Evolutionary conservation across 2,329 filamentous ascomycete genomes (phyloP), one percentile per base, ranked within the genome.

Genomic region (Penicillium thymicola): DNA sequence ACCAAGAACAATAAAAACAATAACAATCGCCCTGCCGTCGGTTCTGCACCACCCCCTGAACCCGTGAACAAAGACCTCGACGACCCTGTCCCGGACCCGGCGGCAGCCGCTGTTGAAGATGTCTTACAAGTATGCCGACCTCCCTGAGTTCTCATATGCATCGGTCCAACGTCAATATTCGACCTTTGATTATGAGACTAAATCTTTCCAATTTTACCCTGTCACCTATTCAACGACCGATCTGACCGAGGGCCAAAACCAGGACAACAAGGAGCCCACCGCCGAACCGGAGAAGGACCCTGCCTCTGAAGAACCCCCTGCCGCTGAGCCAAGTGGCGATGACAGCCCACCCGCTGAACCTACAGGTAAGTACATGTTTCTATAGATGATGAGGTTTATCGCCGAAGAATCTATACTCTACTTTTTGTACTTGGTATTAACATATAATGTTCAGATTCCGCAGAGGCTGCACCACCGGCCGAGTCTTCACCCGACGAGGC

Each of bases 61-160:
- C 53, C 61, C 40, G 66, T 70, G 51, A 54, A 54, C 28, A 57
- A 55, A 54, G 63, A 56, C 40, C 54, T 55, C 53, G 44, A 59
- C 45, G 42, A 67, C 51, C 59, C 67, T 57, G 62, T 67, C 62
- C 63, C 65, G 59, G 66, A 69, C 62, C 62, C 67, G 62, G 63
- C 67, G 60, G 63, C 65, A 62, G 66, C 65, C 62, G 60, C 62
- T 57, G 59, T 58, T 61, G 67, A 75, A 69, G 65, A 77, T 77
- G 75, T 48, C 64, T 54, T 71, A 67, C 66, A 67, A 75, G 76
- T 79, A 78, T 73, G 76, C 75, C 70, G 58, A 74, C 54, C 60
- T 77, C 69, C 70, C 75, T 67, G 60, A 62, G 55, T 78, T 71
- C 69, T 60, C 73, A 62, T 79, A 78, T 69, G 74, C 76, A 65